A percentile compares a stretch with the other conserved stretches of the same genome.
phyloP scores from a whole-genome alignment of 2,329 filamentous ascomycete species.

The Ophiocordyceps sinensis region DNA sequence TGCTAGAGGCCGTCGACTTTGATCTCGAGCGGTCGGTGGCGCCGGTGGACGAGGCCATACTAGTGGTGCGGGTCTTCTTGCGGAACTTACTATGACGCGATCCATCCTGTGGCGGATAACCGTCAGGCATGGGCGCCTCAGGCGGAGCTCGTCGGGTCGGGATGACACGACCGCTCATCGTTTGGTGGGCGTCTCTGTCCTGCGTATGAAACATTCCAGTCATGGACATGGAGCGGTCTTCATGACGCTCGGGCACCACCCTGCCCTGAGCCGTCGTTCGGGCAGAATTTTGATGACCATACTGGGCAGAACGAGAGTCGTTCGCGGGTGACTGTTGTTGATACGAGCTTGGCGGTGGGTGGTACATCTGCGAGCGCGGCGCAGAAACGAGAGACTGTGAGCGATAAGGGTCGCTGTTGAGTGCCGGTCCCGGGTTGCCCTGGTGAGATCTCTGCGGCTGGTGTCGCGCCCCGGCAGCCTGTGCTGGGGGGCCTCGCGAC shows the following conservation, averaged over 20 bases:
- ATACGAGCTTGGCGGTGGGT: slow-evolving; percentile 45
- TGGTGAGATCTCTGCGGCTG: slow-evolving; percentile 45
- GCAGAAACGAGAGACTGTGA: slow-evolving; percentile 83
- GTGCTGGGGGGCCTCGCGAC: slow-evolving; percentile 36
- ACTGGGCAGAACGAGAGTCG: slow-evolving; percentile 65
- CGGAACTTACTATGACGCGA: too few species aligned
- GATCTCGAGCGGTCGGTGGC: slow-evolving; percentile 42
- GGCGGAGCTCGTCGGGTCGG: slow-evolving; percentile 47
- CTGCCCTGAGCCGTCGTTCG: slow-evolving; percentile 84
- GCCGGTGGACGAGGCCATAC: slow-evolving; percentile 42
- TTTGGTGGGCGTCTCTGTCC: slow-evolving; percentile 72
- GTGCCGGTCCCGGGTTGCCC: slow-evolving; percentile 48
- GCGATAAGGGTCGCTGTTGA: slow-evolving; percentile 75
- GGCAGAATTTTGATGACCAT: slow-evolving; percentile 47
- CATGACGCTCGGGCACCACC: slow-evolving; percentile 78
- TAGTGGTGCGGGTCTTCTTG: slow-evolving; percentile 45
- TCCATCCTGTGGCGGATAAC: slow-evolving; percentile 19
- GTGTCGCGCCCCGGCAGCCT: slow-evolving; percentile 21
- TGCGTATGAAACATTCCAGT: slow-evolving; percentile 56
- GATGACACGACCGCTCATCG: slow-evolving; percentile 84
- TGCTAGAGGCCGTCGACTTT: slow-evolving; percentile 87
- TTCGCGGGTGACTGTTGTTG: slow-evolving; percentile 52
- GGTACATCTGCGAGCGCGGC: slow-evolving; percentile 59
- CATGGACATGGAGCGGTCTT: slow-evolving; percentile 94
- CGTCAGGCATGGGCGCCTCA: slow-evolving; percentile 22